Conservation (phyloP, 2,329 filamentous ascomycete species). For the Akanthomyces lecanii region DNA sequence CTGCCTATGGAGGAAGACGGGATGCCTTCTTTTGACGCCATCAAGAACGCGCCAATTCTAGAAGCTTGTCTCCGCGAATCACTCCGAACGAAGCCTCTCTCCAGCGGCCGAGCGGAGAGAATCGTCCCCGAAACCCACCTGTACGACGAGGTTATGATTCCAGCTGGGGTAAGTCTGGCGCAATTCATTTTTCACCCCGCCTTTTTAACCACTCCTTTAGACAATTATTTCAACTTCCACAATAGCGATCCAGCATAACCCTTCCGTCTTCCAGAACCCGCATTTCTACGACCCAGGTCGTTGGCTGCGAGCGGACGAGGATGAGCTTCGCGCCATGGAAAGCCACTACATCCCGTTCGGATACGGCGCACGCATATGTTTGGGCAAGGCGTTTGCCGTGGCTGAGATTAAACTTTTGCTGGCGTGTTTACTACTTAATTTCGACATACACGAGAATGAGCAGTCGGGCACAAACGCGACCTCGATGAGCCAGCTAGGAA, state of each 20-base stretch:
- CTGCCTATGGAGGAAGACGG: not conserved
- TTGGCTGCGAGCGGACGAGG: conserved; percentile 6
- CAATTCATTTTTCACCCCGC: not conserved
- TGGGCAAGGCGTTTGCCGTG: conserved; percentile 1
- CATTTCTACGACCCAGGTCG: conserved; percentile 10
- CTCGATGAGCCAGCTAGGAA: conserved; percentile 5
- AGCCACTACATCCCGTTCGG: conserved; percentile 7
- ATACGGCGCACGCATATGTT: not conserved
- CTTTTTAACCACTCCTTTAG: not conserved
- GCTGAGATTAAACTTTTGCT: conserved; percentile 3
- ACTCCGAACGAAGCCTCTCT: conserved; percentile 4
- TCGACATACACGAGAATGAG: conserved; percentile 8
- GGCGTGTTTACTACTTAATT: not conserved
- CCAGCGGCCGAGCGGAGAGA: conserved; percentile 5
- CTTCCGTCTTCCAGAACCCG: conserved; percentile 3
- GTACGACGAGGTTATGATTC: conserved; percentile 9
- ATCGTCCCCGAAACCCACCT: not conserved
- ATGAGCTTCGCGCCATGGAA: conserved; percentile 5
- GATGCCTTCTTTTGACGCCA: not conserved
- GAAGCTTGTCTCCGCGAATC: conserved; percentile 7
- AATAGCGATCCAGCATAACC: conserved; percentile 4
- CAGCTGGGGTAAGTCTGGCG: not conserved
- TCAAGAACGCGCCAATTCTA: conserved; percentile 3
- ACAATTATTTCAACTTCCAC: conserved; percentile 4
- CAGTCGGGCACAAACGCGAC: not conserved